These are phyloP conservation scores for Neoboletus magnificus DNA, from an alignment of 768 basidiomycete species.

Conservation along the genomic window DNA sequence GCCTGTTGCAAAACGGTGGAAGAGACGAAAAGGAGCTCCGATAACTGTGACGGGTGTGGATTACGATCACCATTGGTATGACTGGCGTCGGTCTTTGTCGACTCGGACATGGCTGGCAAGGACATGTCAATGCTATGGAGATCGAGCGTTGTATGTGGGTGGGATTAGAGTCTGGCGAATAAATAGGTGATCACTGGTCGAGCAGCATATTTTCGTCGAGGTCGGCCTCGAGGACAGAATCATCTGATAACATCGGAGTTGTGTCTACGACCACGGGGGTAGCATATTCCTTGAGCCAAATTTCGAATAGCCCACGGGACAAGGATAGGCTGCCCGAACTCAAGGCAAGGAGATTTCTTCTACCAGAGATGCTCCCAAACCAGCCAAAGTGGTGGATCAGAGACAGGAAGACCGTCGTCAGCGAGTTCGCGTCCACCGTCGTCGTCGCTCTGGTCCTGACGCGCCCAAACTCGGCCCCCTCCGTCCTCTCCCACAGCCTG, in stretches of 20 bases:
- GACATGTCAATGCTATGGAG: constrained; percentile 1
- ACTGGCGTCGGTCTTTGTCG: constrained; percentile 8
- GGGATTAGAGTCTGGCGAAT: neutral
- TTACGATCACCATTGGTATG: constrained; percentile 6
- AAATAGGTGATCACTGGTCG: constrained; percentile 18
- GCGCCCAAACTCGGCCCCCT: constrained; percentile 9
- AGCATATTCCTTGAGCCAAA: constrained; percentile 70
- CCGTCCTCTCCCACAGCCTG: constrained; percentile 17
- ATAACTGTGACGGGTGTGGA: constrained; percentile 32
- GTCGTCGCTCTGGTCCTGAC: constrained; percentile 65
- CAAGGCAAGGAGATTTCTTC: constrained; percentile 64
- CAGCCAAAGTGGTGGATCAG: constrained; percentile 48
- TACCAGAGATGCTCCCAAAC: constrained; percentile 59
- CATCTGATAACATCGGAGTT: constrained; percentile 12
- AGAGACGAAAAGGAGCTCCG: constrained; percentile 63
- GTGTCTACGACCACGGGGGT: neutral
- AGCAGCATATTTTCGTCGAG: constrained; percentile 18
- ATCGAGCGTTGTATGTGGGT: neutral
- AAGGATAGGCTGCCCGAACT: constrained; percentile 63
- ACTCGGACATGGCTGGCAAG: constrained; percentile 22
- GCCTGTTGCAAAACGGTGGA: constrained; percentile 69
- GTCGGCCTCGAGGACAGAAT: constrained; percentile 23
- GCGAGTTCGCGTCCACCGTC: constrained; percentile 55
- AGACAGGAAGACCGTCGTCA: constrained; percentile 58
- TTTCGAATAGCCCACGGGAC: constrained; percentile 64